phyloP scores from a whole-genome alignment of 2,329 filamentous ascomycete species.

The Apiospora sp. region DNA sequence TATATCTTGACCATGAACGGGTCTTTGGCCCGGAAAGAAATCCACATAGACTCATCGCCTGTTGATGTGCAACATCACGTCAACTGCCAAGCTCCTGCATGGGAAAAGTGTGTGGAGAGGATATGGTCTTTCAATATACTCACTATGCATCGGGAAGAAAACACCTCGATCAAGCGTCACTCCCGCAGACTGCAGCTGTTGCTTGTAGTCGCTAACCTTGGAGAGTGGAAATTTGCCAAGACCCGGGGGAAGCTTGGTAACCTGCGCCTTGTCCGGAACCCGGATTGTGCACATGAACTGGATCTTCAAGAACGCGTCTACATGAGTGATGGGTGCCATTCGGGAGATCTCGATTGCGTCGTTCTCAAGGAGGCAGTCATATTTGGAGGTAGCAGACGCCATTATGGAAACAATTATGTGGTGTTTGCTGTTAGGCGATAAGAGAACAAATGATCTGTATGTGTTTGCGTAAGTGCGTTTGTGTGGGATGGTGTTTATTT shows the following conservation, averaged over 20 bases:
- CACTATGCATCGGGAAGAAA: not conserved
- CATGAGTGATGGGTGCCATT: not conserved
- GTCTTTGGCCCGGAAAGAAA: slow-evolving; percentile 37
- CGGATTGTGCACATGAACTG: not conserved
- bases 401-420: not conserved
- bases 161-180: not conserved
- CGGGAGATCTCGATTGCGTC: not conserved
- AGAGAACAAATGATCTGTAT: too few species aligned
- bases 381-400: not conserved
- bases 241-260: too few species aligned
- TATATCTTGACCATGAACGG: slow-evolving; percentile 51
- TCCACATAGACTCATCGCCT: slow-evolving; percentile 50
- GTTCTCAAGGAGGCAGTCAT: not conserved
- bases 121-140: too few species aligned
- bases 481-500: too few species aligned
- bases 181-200: not conserved
- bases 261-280: too few species aligned
- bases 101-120: not conserved
- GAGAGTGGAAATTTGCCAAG: not conserved
- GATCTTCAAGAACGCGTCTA: not conserved
- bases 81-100: too few species aligned
- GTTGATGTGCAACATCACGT: too few species aligned
- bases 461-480: too few species aligned
- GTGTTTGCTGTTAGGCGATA: not conserved
- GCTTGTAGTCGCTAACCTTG: not conserved